Evolutionary conservation across 163 green algal species (phyloP), one percentile per base, ranked within the genome.

Genomic region (Chloromonas sp.): DNA sequence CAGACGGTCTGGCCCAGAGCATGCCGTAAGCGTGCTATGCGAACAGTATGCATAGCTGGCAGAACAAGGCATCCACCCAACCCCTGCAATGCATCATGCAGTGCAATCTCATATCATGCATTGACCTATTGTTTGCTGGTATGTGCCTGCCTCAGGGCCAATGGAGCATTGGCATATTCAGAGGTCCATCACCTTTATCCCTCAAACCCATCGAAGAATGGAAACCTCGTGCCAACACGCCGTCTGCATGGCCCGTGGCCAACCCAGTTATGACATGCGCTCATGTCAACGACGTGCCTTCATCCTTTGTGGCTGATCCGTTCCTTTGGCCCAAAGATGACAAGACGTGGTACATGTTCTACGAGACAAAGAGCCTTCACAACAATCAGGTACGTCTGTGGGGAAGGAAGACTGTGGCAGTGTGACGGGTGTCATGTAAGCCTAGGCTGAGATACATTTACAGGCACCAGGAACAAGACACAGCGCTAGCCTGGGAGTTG

Each of bases 111-210:
- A 36, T 36, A 36, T 36, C 36, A 36, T 36, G 36, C 36, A 36
- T 36, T 36, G 36, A 36, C 36, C 36, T 36, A 36, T 36, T 36
- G 36, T 36, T 36, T 36, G 36, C 36, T 36, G 36, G 36, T 36
- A 36, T 36, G 36, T 36, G 36, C 36, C 36, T 36, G 36, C 36
- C 66, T 71, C 77, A 90, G 87, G 87, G 87, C 15, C 77, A 84
- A 2, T 90, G 87, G 87, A 61, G 60, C 71, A 90, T 90, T 5
- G 87, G 87, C 66, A 84, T 90, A 58, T 90, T 87, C 82, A 81
- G 60, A 1, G 87, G 87, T 60, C 60, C 70, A 8, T 87, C 82
- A 3, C 87, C 87, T 0, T 86, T 88, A 11, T 8, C 83, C 1
- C 87, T 90, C 13, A 60, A 78, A 5, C 87, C 87, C 14, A 2